Evolutionary conservation across 148 eudicot genomes (phyloP).

Genomic region (Linanthus parryae): DNA sequence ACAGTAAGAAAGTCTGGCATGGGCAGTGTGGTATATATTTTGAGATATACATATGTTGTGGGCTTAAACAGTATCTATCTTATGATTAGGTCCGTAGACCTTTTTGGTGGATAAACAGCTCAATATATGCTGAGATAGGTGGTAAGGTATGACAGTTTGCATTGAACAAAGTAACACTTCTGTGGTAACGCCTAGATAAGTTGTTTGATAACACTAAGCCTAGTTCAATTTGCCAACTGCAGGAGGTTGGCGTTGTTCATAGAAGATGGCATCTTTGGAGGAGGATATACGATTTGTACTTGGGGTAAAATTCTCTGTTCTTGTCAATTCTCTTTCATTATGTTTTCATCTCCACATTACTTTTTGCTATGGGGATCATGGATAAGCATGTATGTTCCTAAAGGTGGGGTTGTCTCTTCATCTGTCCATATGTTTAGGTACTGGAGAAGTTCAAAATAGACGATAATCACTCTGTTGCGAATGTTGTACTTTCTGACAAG

Average conservation of each 20-base stretch:
- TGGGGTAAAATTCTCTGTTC: slow-evolving; percentile 49
- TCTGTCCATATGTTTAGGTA: too few species aligned
- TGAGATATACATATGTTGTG: neutral
- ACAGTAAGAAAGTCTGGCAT: slow-evolving; percentile 35
- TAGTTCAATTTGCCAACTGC: slow-evolving; percentile 7
- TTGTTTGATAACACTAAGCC: too few species aligned
- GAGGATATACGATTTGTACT: slow-evolving; percentile 93
- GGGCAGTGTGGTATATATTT: slow-evolving; percentile 2
- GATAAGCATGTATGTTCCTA: too few species aligned
- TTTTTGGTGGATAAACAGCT: slow-evolving; percentile 96
- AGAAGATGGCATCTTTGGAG: slow-evolving; percentile 99
- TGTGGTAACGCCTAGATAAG: neutral
- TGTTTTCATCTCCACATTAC: too few species aligned
- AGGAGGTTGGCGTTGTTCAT: slow-evolving; percentile 98
- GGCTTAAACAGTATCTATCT: slow-evolving; percentile 15
- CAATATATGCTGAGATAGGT: slow-evolving; percentile 89
- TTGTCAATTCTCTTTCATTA: neutral
- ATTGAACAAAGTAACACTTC: neutral
- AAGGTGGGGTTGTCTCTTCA: too few species aligned
- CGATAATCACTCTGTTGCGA: too few species aligned
- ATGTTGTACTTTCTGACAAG: too few species aligned
- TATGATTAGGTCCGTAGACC: slow-evolving; percentile 81
- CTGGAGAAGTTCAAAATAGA: too few species aligned
- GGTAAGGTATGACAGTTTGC: slow-evolving; percentile 64
- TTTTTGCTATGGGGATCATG: too few species aligned